Conservation (phyloP, 2,329 filamentous ascomycete genomes). For the Phaeosphaeriaceae sp. region DNA sequence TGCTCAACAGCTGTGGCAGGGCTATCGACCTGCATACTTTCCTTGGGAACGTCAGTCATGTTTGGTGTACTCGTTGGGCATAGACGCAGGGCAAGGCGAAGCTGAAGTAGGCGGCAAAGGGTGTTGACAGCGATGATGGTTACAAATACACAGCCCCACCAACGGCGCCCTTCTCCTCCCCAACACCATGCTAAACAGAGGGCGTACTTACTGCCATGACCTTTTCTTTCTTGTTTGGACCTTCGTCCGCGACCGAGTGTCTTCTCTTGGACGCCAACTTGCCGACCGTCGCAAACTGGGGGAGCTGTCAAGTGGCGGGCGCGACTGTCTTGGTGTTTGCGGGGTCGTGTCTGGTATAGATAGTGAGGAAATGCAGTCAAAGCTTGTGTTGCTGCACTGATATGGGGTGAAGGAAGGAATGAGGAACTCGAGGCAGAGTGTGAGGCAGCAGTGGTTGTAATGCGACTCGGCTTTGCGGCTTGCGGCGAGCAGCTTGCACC, state of each 20-base stretch:
- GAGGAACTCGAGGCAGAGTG: background rate
- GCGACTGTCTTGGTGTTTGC: background rate
- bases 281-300: slow-evolving; percentile 38
- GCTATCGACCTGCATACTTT: slow-evolving; percentile 70
- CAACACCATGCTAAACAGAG: slow-evolving; percentile 6
- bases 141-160: slow-evolving; percentile 38
- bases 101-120: slow-evolving; percentile 13
- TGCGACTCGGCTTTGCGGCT: background rate
- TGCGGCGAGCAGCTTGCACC: background rate
- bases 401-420: background rate
- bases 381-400: background rate
- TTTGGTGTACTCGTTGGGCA: background rate
- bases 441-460: background rate
- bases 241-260: slow-evolving; percentile 47
- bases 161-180: slow-evolving; percentile 10
- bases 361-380: background rate
- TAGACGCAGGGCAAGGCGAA: background rate
- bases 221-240: slow-evolving; percentile 47
- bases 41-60: slow-evolving; percentile 45
- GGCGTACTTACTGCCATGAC: slow-evolving; percentile 49
- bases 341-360: background rate
- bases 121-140: slow-evolving; percentile 16
- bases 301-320: slow-evolving; percentile 23
- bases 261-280: slow-evolving; percentile 51
- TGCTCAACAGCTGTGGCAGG: slow-evolving; percentile 65